A percentile compares a stretch with the other conserved stretches of the same genome.
These are phyloP conservation scores for Carex arenaria DNA, from an alignment of 202 grass and related monocot species.

Conservation along the genomic window DNA sequence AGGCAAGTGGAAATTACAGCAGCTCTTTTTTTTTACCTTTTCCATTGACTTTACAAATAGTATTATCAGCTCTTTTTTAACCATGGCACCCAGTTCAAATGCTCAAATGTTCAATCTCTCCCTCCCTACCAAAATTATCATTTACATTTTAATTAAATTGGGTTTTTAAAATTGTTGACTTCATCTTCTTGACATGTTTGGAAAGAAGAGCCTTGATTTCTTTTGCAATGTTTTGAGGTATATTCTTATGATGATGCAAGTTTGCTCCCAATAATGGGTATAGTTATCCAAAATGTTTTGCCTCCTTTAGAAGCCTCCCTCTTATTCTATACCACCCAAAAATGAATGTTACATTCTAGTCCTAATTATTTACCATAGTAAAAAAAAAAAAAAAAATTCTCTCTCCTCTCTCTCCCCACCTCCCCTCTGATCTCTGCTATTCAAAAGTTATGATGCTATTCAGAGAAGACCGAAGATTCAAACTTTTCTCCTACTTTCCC, in stretches of 20 bases:
- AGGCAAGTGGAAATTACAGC: slow-evolving; percentile 8
- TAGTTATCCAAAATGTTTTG: slow-evolving; percentile 23
- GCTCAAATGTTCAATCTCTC: too few relatives aligned
- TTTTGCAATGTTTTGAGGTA: not conserved
- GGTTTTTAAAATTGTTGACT: slow-evolving; percentile 1
- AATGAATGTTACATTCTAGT: slow-evolving; percentile 11
- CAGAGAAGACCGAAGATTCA: slow-evolving; percentile 27
- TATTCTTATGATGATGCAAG: slow-evolving; percentile 15
- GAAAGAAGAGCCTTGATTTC: slow-evolving; percentile 1
- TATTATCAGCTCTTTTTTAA: slow-evolving; percentile 1
- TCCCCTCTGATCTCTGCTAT: slow-evolving; percentile 19
- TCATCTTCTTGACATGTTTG: not conserved
- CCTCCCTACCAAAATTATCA: not conserved
- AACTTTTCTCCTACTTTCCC: slow-evolving; percentile 21
- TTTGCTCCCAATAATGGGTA: slow-evolving; percentile 8
- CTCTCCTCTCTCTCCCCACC: not conserved
- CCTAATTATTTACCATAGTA: slow-evolving; percentile 15
- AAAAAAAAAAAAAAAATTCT: not conserved
- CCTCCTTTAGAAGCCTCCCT: slow-evolving; percentile 11
- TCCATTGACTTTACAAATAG: slow-evolving; percentile 21
- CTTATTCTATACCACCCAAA: not conserved
- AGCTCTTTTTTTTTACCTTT: slow-evolving; percentile 19
- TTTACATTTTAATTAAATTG: too few relatives aligned
- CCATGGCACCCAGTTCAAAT: not conserved
- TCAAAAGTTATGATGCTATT: slow-evolving; percentile 30